Evolutionary conservation across 495 filamentous ascomycete genomes (phyloP).

Genomic region (Penicillium diatomitis): DNA sequence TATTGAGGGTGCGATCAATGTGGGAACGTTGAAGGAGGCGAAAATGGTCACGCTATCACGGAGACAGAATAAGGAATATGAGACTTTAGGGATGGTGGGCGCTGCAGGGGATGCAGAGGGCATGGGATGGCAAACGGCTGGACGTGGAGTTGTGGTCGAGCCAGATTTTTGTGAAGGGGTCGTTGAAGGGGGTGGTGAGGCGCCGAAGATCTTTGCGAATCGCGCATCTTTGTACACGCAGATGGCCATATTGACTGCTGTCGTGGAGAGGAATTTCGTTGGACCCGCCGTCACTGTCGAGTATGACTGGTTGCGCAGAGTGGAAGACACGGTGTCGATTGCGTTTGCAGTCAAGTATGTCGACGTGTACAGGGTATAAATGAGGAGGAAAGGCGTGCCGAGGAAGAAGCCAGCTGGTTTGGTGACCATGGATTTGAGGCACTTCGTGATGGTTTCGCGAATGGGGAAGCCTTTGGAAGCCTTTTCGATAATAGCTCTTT

Average conservation of each 20-base stretch:
- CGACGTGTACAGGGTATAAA: conserved; percentile 80
- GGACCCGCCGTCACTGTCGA: conserved; percentile 59
- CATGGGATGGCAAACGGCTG: conserved; percentile 45
- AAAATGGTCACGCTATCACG: conserved; percentile 91
- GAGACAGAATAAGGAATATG: conserved; percentile 70
- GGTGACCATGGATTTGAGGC: conserved; percentile 52
- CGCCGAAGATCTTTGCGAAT: conserved; percentile 76
- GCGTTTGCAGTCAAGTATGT: conserved; percentile 88
- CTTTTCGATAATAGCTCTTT: conserved; percentile 90
- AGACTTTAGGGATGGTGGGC: conserved; percentile 35
- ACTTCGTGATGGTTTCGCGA: conserved; percentile 51
- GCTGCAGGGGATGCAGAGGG: conserved; percentile 12
- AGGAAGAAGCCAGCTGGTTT: conserved; percentile 64
- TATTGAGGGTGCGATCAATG: conserved; percentile 51
- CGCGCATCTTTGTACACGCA: conserved; percentile 89
- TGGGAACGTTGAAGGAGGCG: conserved; percentile 84
- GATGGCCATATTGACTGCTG: conserved; percentile 76
- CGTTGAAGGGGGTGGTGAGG: conserved; percentile 11
- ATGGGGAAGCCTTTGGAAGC: conserved; percentile 76
- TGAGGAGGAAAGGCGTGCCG: conserved; percentile 75
- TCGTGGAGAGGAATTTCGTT: conserved; percentile 75
- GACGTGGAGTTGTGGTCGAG: conserved; percentile 33
- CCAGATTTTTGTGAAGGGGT: conserved; percentile 1
- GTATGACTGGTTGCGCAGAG: conserved; percentile 45
- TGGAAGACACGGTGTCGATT: conserved; percentile 73